Evolutionary conservation across 768 basidiomycete genomes (phyloP).

Genomic region (Rhodotorula babjevae): DNA sequence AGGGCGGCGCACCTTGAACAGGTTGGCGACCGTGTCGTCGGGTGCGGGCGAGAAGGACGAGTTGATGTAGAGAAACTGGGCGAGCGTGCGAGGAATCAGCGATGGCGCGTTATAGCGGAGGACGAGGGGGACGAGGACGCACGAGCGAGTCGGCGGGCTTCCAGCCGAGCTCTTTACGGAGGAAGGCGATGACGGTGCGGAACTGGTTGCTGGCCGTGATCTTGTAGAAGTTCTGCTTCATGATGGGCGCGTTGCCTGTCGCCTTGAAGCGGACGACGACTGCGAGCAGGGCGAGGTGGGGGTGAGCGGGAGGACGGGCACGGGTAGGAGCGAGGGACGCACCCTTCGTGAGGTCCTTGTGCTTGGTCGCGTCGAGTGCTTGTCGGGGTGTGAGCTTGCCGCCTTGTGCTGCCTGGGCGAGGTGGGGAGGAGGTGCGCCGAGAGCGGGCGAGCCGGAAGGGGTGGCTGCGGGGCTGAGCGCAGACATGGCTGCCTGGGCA

Average conservation of each 20-base stretch:
- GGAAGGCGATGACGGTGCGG: constrained; percentile 88
- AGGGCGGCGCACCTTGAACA: constrained; percentile 50
- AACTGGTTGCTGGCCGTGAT: constrained; percentile 91
- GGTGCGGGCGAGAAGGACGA: constrained; percentile 76
- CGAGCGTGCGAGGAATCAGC: neutral
- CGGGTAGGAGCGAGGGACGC: neutral
- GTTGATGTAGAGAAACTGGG: constrained; percentile 58
- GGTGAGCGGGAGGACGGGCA: neutral
- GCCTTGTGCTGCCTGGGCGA: neutral
- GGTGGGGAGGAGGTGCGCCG: neutral
- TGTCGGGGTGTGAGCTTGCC: constrained; percentile 45
- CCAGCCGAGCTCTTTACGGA: constrained; percentile 83
- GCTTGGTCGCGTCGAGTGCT: neutral
- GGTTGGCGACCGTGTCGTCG: constrained; percentile 72
- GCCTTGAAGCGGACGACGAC: constrained; percentile 97
- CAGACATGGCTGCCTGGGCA: neutral
- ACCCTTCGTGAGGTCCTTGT: constrained; percentile 48
- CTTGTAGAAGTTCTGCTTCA: constrained; percentile 99
- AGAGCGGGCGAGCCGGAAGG: neutral
- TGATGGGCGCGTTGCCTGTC: constrained; percentile 93
- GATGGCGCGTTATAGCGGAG: neutral
- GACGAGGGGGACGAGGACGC: constrained; percentile 39
- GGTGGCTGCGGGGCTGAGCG: neutral
- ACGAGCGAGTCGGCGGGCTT: constrained; percentile 81
- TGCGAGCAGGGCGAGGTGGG: constrained; percentile 45